phyloP scores from a whole-genome alignment of 2,329 filamentous ascomycete genomes.

The Aphanocladium album region DNA sequence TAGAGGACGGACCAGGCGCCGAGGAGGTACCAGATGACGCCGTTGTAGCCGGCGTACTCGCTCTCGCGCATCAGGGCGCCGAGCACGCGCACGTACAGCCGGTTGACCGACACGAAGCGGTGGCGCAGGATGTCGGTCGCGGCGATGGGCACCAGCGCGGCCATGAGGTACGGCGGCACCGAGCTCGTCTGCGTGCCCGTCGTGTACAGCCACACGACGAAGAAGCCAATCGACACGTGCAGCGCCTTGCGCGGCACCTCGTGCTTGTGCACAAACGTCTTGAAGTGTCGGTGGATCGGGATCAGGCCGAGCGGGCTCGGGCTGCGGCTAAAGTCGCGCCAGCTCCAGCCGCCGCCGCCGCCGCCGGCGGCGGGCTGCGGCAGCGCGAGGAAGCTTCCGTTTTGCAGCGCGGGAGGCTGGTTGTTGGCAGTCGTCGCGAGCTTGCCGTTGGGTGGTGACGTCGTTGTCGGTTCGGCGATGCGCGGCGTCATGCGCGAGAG shows the following conservation, averaged over 20 bases:
- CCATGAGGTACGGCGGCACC: slow-evolving; percentile 81
- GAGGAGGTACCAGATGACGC: slow-evolving; percentile 93
- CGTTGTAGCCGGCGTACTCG: slow-evolving; percentile 91
- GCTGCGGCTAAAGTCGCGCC: slow-evolving; percentile 84
- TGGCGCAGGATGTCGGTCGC: slow-evolving; percentile 79
- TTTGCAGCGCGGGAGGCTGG: slow-evolving; percentile 29
- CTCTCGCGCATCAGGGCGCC: slow-evolving; percentile 96
- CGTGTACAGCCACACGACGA: slow-evolving; percentile 81
- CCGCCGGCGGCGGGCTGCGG: slow-evolving; percentile 58
- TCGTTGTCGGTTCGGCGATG: slow-evolving; percentile 23
- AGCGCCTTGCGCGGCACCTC: slow-evolving; percentile 91
- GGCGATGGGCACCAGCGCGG: slow-evolving; percentile 76
- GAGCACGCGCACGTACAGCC: slow-evolving; percentile 75
- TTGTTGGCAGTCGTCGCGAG: slow-evolving; percentile 21
- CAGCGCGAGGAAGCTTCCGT: slow-evolving; percentile 63
- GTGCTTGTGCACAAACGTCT: slow-evolving; percentile 89
- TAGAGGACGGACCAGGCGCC: slow-evolving; percentile 82
- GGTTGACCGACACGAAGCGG: slow-evolving; percentile 74
- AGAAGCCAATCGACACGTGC: slow-evolving; percentile 94
- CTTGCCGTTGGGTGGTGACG: slow-evolving; percentile 17
- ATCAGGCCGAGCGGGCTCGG: slow-evolving; percentile 92
- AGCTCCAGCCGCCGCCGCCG: slow-evolving; percentile 63
- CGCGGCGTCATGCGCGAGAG: slow-evolving; percentile 48
- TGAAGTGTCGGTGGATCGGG: slow-evolving; percentile 88
- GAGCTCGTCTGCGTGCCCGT: slow-evolving; percentile 68